These are phyloP conservation scores for Penicillium atrosanguineum DNA, from an alignment of 495 filamentous ascomycete genomes.

Conservation along the genomic window DNA sequence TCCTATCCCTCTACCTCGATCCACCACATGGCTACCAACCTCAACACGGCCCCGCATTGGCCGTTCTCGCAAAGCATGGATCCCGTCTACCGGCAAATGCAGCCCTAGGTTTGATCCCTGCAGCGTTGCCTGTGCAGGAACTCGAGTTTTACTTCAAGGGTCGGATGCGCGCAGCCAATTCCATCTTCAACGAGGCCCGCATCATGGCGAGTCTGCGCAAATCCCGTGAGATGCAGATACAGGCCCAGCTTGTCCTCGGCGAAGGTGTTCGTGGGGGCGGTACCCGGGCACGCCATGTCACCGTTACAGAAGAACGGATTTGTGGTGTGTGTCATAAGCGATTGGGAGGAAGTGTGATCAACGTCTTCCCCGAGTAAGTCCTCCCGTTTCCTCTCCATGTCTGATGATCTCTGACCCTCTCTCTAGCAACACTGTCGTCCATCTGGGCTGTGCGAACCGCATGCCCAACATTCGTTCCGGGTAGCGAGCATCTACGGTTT, in stretches of 20 bases:
- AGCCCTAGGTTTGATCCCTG: slow-evolving; percentile 82
- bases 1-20: slow-evolving; percentile 85
- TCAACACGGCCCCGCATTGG: slow-evolving; percentile 75
- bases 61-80: slow-evolving; percentile 86
- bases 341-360: slow-evolving; percentile 84
- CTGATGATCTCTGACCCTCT: slow-evolving; percentile 21
- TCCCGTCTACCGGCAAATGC: slow-evolving; percentile 84
- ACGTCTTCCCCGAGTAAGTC: slow-evolving; percentile 66
- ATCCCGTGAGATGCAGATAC: slow-evolving; percentile 67
- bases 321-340: slow-evolving; percentile 92
- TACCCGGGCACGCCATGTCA: slow-evolving; percentile 68
- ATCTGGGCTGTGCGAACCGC: slow-evolving; percentile 74
- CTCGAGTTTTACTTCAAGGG: slow-evolving; percentile 91
- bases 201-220: slow-evolving; percentile 73
- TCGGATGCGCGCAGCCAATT: slow-evolving; percentile 83
- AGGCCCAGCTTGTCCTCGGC: slow-evolving; percentile 66
- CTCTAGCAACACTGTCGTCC: slow-evolving; percentile 63
- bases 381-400: neutral
- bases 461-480: slow-evolving; percentile 20
- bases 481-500: slow-evolving; percentile 16
- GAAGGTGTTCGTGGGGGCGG: slow-evolving; percentile 53
- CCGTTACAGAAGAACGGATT: slow-evolving; percentile 80
- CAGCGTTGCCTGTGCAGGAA: slow-evolving; percentile 68
- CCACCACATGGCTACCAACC: slow-evolving; percentile 73
- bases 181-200: slow-evolving; percentile 70